These are phyloP conservation scores for Saksenaea oblongispora DNA, from an alignment of 371 early-diverging fungal genomes.

Conservation along the genomic window DNA sequence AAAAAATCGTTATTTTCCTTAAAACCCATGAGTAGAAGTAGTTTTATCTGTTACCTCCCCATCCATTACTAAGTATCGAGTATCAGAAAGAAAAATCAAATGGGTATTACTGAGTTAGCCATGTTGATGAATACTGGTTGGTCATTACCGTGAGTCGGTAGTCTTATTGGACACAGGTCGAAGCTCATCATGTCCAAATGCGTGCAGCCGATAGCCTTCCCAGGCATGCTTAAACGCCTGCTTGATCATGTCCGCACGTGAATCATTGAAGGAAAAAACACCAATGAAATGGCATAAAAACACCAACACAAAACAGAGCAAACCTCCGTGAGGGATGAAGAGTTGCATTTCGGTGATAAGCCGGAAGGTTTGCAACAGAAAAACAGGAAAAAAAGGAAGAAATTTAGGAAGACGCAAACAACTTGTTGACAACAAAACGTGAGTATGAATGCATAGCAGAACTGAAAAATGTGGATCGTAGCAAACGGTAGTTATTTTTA, in stretches of 20 bases:
- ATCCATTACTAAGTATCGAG: constrained; percentile 30
- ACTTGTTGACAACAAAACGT: background rate
- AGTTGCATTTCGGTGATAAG: background rate
- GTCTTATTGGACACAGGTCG: constrained; percentile 40
- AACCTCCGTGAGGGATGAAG: background rate
- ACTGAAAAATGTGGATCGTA: background rate
- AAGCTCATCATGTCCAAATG: constrained; percentile 66
- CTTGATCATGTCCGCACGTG: constrained; percentile 27
- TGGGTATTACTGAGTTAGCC: background rate
- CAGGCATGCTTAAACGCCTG: constrained; percentile 72
- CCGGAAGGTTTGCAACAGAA: background rate
- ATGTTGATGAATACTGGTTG: background rate
- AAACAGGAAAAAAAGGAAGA: background rate
- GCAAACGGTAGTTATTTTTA: background rate
- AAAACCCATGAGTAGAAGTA: constrained; percentile 36
- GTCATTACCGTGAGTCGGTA: constrained; percentile 68
- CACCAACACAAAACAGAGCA: background rate
- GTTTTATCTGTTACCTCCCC: constrained; percentile 37
- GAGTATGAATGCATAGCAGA: background rate
- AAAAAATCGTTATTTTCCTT: constrained; percentile 48
- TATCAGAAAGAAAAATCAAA: too few species aligned
- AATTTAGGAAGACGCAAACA: background rate
- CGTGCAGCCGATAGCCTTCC: constrained; percentile 70
- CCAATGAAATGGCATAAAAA: background rate
- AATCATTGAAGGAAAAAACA: background rate